Percentiles rank a stretch among this genome's conserved stretches.
Conservation (phyloP, 2,329 filamentous ascomycete species). For the Basipetospora chlamydospora region DNA sequence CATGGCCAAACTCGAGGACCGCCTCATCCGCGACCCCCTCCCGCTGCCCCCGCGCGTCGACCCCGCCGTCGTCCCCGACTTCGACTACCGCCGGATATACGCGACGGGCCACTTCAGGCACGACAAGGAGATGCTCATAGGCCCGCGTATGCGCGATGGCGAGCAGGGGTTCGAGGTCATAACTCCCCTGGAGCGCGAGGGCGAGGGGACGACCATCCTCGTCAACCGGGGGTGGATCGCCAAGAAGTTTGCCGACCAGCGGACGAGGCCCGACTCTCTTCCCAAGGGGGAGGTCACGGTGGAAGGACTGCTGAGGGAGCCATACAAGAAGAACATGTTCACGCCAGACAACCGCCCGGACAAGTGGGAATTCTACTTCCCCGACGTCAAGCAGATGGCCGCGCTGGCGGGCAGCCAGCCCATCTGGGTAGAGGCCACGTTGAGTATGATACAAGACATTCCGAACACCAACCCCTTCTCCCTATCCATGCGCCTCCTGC, state of each 20-base stretch:
- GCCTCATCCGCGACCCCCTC: conserved; percentile 69
- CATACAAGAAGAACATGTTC: conserved; percentile 97
- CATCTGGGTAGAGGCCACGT: conserved; percentile 92
- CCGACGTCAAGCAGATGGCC: conserved; percentile 88
- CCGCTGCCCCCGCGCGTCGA: conserved; percentile 76
- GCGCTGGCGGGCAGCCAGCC: conserved; percentile 64
- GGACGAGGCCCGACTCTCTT: conserved; percentile 49
- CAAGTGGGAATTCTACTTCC: conserved; percentile 82
- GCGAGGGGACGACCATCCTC: conserved; percentile 52
- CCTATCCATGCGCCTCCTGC: conserved; percentile 7
- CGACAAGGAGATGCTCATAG: conserved; percentile 92
- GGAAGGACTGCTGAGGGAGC: conserved; percentile 72
- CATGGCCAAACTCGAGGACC: conserved; percentile 83
- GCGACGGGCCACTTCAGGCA: conserved; percentile 64
- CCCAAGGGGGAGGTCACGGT: conserved; percentile 59
- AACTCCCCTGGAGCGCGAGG: conserved; percentile 69
- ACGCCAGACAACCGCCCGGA: conserved; percentile 82
- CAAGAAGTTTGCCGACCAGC: conserved; percentile 55
- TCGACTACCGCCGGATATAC: conserved; percentile 78
- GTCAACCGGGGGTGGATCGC: conserved; percentile 88
- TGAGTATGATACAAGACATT: conserved; percentile 44
- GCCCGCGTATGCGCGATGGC: conserved; percentile 77
- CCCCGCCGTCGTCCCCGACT: conserved; percentile 66
- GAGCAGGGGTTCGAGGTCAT: conserved; percentile 84
- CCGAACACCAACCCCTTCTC: too few species aligned